Evolutionary conservation across 495 filamentous ascomycete genomes (phyloP).

Genomic region (Hypoxylon trugodes): DNA sequence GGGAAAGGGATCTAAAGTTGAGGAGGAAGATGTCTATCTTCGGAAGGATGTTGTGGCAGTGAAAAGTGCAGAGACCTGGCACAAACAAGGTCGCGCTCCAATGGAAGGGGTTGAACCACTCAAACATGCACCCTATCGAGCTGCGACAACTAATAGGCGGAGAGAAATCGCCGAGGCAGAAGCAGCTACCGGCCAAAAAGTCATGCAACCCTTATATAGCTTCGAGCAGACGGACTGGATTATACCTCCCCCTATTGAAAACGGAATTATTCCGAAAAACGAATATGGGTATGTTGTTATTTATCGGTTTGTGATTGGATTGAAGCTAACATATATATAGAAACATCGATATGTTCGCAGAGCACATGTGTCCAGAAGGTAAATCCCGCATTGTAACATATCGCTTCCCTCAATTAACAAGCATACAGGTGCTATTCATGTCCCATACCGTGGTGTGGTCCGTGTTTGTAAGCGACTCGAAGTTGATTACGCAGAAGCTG

Average conservation of each 20-base stretch:
- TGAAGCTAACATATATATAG: conserved; percentile 25
- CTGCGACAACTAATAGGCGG: conserved; percentile 86
- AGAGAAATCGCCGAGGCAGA: conserved; percentile 88
- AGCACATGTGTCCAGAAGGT: conserved; percentile 86
- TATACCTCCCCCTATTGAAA: conserved; percentile 80
- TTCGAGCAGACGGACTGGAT: conserved; percentile 92
- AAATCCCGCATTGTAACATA: conserved; percentile 29
- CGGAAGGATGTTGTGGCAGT: conserved; percentile 84
- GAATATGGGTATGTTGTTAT: conserved; percentile 68
- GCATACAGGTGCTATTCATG: conserved; percentile 71
- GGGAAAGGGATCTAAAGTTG: conserved; percentile 69
- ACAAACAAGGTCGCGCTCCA: conserved; percentile 89
- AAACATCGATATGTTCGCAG: conserved; percentile 95
- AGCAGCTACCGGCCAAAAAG: conserved; percentile 78
- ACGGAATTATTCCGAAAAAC: conserved; percentile 93
- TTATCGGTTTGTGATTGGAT: background rate
- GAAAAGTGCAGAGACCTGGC: conserved; percentile 95
- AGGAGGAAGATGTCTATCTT: conserved; percentile 81
- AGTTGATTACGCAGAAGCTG: conserved; percentile 93
- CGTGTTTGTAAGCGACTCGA: conserved; percentile 82
- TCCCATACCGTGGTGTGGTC: conserved; percentile 78
- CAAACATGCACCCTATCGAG: conserved; percentile 88
- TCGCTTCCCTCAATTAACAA: conserved; percentile 3
- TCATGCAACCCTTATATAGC: conserved; percentile 86
- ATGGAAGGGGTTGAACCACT: conserved; percentile 73